Base-by-base conservation (phyloP, 139 green algal species). In the Micractinium conductrix region DNA sequence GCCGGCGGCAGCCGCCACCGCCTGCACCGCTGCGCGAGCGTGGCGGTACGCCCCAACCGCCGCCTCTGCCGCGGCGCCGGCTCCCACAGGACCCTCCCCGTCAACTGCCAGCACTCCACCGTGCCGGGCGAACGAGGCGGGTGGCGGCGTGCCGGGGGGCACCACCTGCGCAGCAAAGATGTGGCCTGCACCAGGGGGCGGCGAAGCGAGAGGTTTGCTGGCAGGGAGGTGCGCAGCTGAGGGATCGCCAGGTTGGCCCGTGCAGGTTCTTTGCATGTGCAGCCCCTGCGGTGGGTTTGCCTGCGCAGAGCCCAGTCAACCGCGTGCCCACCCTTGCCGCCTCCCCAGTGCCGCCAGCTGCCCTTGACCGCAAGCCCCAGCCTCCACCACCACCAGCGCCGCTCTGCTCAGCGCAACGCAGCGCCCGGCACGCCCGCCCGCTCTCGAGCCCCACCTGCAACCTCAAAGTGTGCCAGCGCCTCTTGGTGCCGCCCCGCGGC, bases 381-480 rank as follows among this genome's bases (percentile, higher is more conserved):
- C n/a, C n/a, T n/a, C n/a, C n/a, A n/a, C n/a, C n/a, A n/a, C n/a
- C n/a, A n/a, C n/a, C n/a, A n/a, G n/a, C n/a, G n/a, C n/a, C n/a
- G n/a, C n/a, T n/a, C n/a, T n/a, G n/a, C n/a, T n/a, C n/a, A n/a
- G n/a, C n/a, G n/a, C n/a, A n/a, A n/a, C n/a, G n/a, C n/a, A n/a
- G n/a, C n/a, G n/a, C n/a, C n/a, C n/a, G n/a, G n/a, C n/a, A n/a
- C n/a, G n/a, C n/a, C n/a, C n/a, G n/a, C n/a, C n/a, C n/a, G n/a
- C n/a, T n/a, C n/a, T n/a, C n/a, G n/a, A n/a, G 8, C 2, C 76
- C 40, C 76, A 82, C 80, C 80, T 60, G 80, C 69, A 50, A 85
- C 80, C 70, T 85, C 80, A 38, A 71, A 21, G 58, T 92, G 89
- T 26, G 24, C 62, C 40, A 83, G 72, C 4, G 83, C 84, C 55